Base-by-base conservation (phyloP, 768 basidiomycete species). In the Lyophyllum shimeji region DNA sequence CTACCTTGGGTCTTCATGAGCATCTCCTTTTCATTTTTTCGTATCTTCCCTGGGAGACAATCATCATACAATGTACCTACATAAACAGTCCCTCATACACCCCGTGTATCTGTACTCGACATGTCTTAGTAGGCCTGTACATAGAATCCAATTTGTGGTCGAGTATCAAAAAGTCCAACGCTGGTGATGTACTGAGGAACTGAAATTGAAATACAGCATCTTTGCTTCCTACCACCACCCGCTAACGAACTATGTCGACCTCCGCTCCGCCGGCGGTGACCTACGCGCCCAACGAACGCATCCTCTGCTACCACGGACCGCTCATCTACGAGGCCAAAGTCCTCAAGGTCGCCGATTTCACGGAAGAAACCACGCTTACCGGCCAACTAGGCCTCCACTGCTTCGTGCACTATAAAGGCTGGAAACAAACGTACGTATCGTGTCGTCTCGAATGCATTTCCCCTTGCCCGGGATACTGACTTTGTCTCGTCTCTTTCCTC, bases 361-460 rank as follows among this genome's bases (percentile, higher is more conserved):
- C 86, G 56, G 86, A 88, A 62, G 71, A 76, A 17, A 85, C 76
- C 52, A 82, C 86, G 0, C 77, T 82, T 40, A 79, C 82, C 5
- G 83, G 85, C 6, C 68, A 71, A 9, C 70, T 81, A 2, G 96
- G 95, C 6, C 83, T 85, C 3, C 93, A 96, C 64, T 98, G 93
- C 72, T 87, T 90, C 58, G 95, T 99, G 37, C 97, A 99, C 71
- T 99, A 99, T 80, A 97, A 98, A 72, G 97, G 97, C 8, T 99
- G 97, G 97, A 99, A 98, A 70, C 90, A 93, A 71, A 95, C 93
- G 93, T 95, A 68, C 61, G 84, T 76, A 40, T 21, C 12, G 5
- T 8, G 3, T 21, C 27, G 2, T 15, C 23, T 43, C 33, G n/a
- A 48, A 17, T 33, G 12, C 12, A 6, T 33, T 6, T 12, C 12